Base-by-base conservation (phyloP, 2,329 filamentous ascomycete species). In the Ophiognomonia clavigignenti-juglandacearum region DNA sequence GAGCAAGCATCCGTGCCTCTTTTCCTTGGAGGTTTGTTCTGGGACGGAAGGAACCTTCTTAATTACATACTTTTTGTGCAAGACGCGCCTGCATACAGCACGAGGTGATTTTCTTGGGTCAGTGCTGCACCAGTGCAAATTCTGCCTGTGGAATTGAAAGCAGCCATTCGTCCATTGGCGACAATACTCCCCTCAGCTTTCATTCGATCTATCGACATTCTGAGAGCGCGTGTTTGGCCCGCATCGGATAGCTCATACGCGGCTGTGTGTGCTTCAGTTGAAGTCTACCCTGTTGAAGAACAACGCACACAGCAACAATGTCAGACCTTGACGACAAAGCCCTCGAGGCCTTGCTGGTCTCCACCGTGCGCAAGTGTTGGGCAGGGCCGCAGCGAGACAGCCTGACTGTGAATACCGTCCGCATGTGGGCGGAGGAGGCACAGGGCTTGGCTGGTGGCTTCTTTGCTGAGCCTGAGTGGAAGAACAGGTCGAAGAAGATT, bases 371-470 rank as follows among this genome's bases (percentile, higher is more conserved):
- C 42, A 63, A 67, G 3, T 57, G 79, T 34, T 78, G 72, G 55
- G 59, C 65, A 22, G 57, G 60, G 18, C 66, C 70, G 11, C 54
- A 62, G 5, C 67, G 70, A 4, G 71, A 75, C 18, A 54, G 67
- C 4, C 68, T 81, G 8, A 76, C 77, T 0, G 77, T 84, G 50
- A 82, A 82, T 55, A 69, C 66, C 41, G 71, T 81, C 45, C 78
- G 81, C 46, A 71, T 74, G 50, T 66, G 64, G 37, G 73, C 70
- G 2, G 77, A 80, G 50, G 62, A 73, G 24, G 62, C 73, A 36
- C 62, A 78, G 1, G 62, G 59, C 1, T 67, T 83, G 2, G 68
- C 73, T 0, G 61, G 70, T 1, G 75, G 70, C 0, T 80, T 82
- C 52, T 73, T 83, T 41, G 64, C 65, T 13, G 53, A 58, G 2